phyloP scores from a whole-genome alignment of 2,329 filamentous ascomycete species.

The Zasmidium angulare region DNA sequence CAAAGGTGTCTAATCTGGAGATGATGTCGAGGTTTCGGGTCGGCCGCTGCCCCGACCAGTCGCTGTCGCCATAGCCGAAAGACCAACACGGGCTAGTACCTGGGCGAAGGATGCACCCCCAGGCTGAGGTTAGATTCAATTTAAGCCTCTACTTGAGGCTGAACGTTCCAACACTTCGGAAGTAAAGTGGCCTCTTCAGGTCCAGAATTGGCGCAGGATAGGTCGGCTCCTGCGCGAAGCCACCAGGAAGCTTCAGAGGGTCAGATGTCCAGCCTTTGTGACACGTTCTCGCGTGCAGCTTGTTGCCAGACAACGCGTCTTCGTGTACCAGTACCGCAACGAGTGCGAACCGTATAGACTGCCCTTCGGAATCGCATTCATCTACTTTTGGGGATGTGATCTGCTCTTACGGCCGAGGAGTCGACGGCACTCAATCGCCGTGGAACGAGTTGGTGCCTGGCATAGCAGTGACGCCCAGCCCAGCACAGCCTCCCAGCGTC shows the following conservation, averaged over 20 bases:
- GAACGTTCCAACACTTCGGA: constrained; percentile 10
- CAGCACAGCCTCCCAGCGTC: constrained; percentile 15
- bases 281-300: background rate
- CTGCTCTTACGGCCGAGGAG: background rate
- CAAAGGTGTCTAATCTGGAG: background rate
- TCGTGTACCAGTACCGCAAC: background rate
- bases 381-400: background rate
- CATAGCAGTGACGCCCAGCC: background rate
- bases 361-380: background rate
- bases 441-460: background rate
- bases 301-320: background rate
- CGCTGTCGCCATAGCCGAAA: constrained; percentile 16
- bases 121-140: constrained; percentile 20
- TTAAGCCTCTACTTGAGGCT: constrained; percentile 18
- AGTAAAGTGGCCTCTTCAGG: background rate
- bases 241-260: constrained; percentile 1
- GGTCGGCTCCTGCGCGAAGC: constrained; percentile 15
- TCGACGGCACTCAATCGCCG: too few species aligned
- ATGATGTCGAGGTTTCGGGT: background rate
- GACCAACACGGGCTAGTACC: constrained; percentile 8
- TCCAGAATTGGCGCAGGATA: background rate
- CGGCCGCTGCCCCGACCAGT: constrained; percentile 3
- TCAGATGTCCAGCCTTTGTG: too few species aligned
- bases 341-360: background rate
- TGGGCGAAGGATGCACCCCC: constrained; percentile 11